Evolutionary conservation across 192 early-diverging fungal species (phyloP).

Genomic region (Spizellomyces sp.): DNA sequence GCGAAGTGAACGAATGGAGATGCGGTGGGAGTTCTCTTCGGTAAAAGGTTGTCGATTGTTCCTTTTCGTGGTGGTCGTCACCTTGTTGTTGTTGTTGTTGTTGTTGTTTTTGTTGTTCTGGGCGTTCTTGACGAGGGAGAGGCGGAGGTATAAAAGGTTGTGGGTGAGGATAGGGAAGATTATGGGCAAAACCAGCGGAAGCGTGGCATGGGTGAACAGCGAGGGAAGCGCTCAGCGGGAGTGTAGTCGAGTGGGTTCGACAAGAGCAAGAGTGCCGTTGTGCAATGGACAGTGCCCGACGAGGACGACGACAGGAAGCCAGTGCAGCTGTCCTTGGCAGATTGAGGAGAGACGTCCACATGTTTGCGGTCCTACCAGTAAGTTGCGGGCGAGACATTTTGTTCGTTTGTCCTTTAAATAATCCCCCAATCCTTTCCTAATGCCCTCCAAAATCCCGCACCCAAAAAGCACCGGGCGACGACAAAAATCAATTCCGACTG

Average conservation of each 20-base stretch:
- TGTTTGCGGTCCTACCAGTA: too few species aligned
- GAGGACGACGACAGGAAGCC: too few species aligned
- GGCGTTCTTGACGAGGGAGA: constrained; percentile 5
- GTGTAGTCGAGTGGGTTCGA: constrained; percentile 14
- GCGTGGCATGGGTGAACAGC: constrained; percentile 8
- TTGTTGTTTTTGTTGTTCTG: constrained; percentile 11
- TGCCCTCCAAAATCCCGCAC: too few species aligned
- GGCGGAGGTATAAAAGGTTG: neutral
- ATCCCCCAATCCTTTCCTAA: too few species aligned
- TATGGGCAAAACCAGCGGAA: constrained; percentile 1
- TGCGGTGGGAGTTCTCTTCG: constrained; percentile 43
- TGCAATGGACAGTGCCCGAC: neutral
- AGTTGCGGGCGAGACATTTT: too few species aligned
- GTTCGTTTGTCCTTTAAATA: too few species aligned
- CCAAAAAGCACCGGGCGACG: too few species aligned
- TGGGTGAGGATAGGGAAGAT: constrained; percentile 11
- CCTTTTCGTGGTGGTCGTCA: constrained; percentile 5
- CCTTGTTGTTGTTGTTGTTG: neutral
- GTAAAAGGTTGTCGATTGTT: constrained; percentile 40
- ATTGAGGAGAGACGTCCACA: too few species aligned
- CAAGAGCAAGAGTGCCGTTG: neutral
- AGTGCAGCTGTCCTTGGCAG: too few species aligned
- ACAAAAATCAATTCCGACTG: too few species aligned
- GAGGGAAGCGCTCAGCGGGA: constrained; percentile 11
- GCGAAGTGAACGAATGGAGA: constrained; percentile 78